Conservation (phyloP, 2,329 filamentous ascomycete genomes). For the Diplocarpon rosae region DNA sequence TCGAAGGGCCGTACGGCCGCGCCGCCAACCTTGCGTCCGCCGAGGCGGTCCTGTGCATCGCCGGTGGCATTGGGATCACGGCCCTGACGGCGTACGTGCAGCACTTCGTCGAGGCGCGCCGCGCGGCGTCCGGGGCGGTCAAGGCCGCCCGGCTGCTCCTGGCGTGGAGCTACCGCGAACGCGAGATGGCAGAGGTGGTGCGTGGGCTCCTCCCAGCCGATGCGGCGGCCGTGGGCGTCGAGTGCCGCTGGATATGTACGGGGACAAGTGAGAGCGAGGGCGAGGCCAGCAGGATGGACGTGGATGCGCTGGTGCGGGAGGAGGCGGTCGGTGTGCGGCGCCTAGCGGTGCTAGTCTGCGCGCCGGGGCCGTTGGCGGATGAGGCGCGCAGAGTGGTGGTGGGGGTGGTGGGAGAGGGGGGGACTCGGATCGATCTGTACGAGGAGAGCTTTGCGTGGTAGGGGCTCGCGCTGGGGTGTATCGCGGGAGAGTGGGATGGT, state of each 20-base stretch:
- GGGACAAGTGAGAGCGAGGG: background rate
- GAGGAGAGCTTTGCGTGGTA: constrained; percentile 7
- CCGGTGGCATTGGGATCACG: constrained; percentile 36
- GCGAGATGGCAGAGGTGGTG: background rate
- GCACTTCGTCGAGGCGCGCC: background rate
- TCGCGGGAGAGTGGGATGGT: too few species aligned
- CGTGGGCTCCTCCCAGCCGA: background rate
- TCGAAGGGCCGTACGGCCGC: constrained; percentile 8
- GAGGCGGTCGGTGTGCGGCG: constrained; percentile 14
- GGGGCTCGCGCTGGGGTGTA: too few species aligned
- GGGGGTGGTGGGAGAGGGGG: background rate
- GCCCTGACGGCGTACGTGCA: constrained; percentile 32
- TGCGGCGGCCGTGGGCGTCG: background rate
- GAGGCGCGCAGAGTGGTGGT: constrained; percentile 1
- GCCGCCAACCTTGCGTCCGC: constrained; percentile 27
- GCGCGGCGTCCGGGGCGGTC: background rate
- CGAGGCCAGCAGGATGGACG: constrained; percentile 9
- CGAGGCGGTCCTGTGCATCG: constrained; percentile 32
- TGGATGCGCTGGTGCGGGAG: constrained; percentile 14
- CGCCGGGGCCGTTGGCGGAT: constrained; percentile 4
- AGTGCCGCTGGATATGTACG: background rate
- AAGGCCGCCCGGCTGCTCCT: constrained; percentile 1
- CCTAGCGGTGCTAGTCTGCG: constrained; percentile 7
- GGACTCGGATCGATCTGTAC: constrained; percentile 4
- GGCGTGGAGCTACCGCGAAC: constrained; percentile 1